These are phyloP conservation scores for Waitea zeae DNA, from an alignment of 1,284 basidiomycete genomes.

Conservation along the genomic window DNA sequence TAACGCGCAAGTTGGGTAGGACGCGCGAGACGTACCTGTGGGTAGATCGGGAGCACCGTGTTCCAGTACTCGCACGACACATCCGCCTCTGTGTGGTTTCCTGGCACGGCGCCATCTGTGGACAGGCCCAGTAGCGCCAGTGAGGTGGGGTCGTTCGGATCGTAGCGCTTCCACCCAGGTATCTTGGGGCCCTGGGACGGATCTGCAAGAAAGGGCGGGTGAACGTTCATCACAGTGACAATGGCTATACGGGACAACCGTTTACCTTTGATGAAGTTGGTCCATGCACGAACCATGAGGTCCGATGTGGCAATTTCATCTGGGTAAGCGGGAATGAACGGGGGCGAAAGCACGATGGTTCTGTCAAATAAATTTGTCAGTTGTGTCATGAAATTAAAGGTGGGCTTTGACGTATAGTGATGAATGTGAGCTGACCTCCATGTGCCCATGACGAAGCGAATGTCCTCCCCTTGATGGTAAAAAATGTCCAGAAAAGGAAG, in stretches of 20 bases:
- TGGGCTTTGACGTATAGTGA: constrained; percentile 6
- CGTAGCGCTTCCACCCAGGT: constrained; percentile 12
- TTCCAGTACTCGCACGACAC: constrained; percentile 13
- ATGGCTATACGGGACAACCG: not conserved
- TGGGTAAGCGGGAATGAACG: constrained; percentile 17
- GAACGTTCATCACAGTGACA: not conserved
- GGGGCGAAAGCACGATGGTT: constrained; percentile 10
- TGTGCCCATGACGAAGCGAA: constrained; percentile 24
- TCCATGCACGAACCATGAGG: constrained; percentile 26
- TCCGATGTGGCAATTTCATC: constrained; percentile 20
- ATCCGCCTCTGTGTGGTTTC: constrained; percentile 11
- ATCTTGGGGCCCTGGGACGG: constrained; percentile 12
- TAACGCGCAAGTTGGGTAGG: not conserved
- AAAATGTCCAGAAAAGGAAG: too few relatives aligned
- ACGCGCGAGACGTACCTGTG: constrained; percentile 9
- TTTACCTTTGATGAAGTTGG: constrained; percentile 26
- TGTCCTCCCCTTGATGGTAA: constrained; percentile 13
- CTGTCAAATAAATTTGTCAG: too few relatives aligned
- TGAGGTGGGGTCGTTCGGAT: constrained; percentile 10
- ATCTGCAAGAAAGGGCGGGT: constrained; percentile 9
- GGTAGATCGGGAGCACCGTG: constrained; percentile 11
- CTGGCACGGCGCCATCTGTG: constrained; percentile 9
- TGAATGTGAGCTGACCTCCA: constrained; percentile 4
- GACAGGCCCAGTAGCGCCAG: constrained; percentile 13
- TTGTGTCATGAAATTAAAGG: not conserved